phyloP scores from a whole-genome alignment of 140 eudicot species.

The Bidens hawaiensis region DNA sequence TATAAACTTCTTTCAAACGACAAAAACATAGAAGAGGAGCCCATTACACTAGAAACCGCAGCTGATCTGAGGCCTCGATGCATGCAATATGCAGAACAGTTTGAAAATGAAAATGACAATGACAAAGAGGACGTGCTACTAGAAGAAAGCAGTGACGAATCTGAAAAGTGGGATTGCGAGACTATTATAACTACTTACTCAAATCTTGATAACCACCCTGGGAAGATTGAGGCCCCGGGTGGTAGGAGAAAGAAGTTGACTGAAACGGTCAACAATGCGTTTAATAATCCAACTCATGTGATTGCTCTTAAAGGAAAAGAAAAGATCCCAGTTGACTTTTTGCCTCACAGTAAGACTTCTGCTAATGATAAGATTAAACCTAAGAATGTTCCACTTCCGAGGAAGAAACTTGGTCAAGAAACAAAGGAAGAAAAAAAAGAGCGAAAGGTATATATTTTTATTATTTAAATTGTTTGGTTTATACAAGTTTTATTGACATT shows the following conservation, averaged over 20 bases:
- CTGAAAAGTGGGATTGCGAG: conserved; percentile 90
- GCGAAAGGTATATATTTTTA: conserved; percentile 54
- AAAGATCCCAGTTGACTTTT: conserved; percentile 72
- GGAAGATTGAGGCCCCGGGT: conserved; percentile 81
- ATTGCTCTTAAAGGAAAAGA: conserved; percentile 79
- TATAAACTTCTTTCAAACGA: conserved; percentile 46
- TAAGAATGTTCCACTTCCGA: conserved; percentile 32
- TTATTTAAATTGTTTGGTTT: not conserved
- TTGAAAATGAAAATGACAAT: conserved; percentile 46
- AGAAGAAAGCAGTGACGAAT: conserved; percentile 86
- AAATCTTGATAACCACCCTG: conserved; percentile 96
- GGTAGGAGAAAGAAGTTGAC: conserved; percentile 54
- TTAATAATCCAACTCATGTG: conserved; percentile 28
- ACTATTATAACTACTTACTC: conserved; percentile 84
- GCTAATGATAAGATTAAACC: conserved; percentile 25
- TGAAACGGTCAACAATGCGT: conserved; percentile 43
- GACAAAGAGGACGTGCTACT: conserved; percentile 46
- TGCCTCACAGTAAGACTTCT: conserved; percentile 45
- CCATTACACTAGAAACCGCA: conserved; percentile 45
- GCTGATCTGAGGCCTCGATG: conserved; percentile 49
- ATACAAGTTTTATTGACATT: not conserved
- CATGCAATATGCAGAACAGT: conserved; percentile 70
- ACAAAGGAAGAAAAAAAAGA: conserved; percentile 96
- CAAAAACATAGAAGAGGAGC: conserved; percentile 32
- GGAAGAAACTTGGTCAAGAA: conserved; percentile 72